Percentiles rank a stretch among this genome's conserved stretches.
Conservation (phyloP, 2,329 filamentous ascomycete genomes). For the Ilyonectria sp. region DNA sequence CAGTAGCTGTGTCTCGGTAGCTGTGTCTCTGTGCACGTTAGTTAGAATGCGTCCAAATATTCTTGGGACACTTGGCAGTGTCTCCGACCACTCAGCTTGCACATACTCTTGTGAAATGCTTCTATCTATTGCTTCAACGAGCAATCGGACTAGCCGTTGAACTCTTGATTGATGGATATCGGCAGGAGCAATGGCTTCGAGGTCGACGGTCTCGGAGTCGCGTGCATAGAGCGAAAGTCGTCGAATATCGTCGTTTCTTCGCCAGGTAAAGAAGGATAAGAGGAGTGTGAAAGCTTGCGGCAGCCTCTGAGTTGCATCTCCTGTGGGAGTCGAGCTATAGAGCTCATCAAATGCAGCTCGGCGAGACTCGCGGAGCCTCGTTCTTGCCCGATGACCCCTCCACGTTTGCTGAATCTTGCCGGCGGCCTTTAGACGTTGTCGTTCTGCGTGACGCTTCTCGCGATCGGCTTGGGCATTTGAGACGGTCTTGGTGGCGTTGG, state of each 20-base stretch:
- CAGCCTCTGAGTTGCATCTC: conserved; percentile 54
- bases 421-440: conserved; percentile 81
- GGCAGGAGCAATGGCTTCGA: conserved; percentile 53
- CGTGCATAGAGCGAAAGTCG: conserved; percentile 63
- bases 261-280: conserved; percentile 64
- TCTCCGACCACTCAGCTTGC: not conserved
- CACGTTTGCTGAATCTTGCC: conserved; percentile 84
- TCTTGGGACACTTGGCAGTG: not conserved
- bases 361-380: conserved; percentile 68
- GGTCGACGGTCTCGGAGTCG: conserved; percentile 58
- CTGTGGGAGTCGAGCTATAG: conserved; percentile 59
- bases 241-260: conserved; percentile 61
- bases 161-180: conserved; percentile 51
- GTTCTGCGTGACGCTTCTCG: conserved; percentile 83
- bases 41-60: conserved; percentile 32
- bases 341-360: conserved; percentile 75
- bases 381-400: conserved; percentile 81
- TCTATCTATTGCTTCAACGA: conserved; percentile 54
- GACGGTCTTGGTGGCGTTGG: conserved; percentile 82
- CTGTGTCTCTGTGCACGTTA: conserved; percentile 30
- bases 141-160: conserved; percentile 53
- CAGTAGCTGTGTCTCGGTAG: conserved; percentile 49
- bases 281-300: conserved; percentile 63
- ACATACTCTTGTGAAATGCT: conserved; percentile 46
- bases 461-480: conserved; percentile 91